Conservation (phyloP, 2,329 filamentous ascomycete genomes). For the Xylariaceae sp. region DNA sequence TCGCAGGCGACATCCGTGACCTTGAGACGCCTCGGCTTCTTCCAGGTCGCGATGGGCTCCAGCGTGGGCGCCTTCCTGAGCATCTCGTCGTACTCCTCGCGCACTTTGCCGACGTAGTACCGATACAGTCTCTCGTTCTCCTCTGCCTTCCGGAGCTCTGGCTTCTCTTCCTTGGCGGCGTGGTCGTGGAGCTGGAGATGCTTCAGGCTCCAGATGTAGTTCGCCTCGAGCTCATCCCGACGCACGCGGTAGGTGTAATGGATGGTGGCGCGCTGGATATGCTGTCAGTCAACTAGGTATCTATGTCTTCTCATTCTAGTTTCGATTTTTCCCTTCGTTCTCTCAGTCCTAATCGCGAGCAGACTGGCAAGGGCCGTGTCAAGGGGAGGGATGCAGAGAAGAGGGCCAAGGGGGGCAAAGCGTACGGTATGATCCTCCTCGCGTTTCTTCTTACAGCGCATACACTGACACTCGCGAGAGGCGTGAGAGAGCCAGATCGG, state of each 20-base stretch:
- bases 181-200: constrained; percentile 16
- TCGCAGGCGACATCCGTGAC: no score
- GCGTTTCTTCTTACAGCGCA: background rate
- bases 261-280: constrained; percentile 13
- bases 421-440: background rate
- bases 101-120: constrained; percentile 14
- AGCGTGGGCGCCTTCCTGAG: no score
- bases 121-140: constrained; percentile 10
- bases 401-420: no score
- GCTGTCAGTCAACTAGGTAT: constrained; percentile 1
- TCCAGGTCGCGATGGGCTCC: no score
- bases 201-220: constrained; percentile 21
- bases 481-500: no score
- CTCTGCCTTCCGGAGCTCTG: constrained; percentile 13
- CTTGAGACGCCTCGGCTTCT: no score
- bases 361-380: no score
- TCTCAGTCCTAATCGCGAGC: no score
- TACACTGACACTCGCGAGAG: no score
- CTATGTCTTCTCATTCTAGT: no score
- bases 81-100: constrained; percentile 10
- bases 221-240: constrained; percentile 14
- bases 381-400: no score
- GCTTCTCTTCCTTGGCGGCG: constrained; percentile 2
- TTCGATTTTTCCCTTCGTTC: no score
- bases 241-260: constrained; percentile 18